Conservation (phyloP, 148 eudicot genomes). For the Rhododendron henanense region DNA sequence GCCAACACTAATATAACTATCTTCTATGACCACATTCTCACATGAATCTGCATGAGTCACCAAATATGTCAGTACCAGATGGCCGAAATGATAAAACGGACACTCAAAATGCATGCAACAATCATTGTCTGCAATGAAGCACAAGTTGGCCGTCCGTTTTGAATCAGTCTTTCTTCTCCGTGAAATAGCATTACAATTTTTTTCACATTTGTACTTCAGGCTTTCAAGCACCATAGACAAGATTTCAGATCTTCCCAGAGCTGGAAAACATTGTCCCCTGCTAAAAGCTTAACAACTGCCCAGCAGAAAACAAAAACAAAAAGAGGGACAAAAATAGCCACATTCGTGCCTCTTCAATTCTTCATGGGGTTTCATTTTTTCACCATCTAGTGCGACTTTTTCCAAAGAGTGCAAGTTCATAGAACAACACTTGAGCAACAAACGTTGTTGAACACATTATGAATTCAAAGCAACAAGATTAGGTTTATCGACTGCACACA, state of each 20-base stretch:
- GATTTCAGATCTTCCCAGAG: not conserved
- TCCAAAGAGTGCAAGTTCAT: not conserved
- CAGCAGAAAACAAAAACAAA: not conserved
- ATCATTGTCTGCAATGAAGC: not conserved
- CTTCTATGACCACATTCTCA: slow-evolving; percentile 87
- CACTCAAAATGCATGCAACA: not conserved
- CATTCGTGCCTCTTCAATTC: not conserved
- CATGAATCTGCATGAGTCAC: slow-evolving; percentile 67
- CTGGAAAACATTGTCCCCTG: not conserved
- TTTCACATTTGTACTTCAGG: not conserved
- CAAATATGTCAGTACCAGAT: not conserved
- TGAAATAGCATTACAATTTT: not conserved
- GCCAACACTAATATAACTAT: slow-evolving; percentile 82
- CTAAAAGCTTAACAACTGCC: not conserved
- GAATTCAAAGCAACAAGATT: not conserved
- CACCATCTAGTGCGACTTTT: not conserved
- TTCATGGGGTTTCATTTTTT: not conserved
- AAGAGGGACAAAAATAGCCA: not conserved
- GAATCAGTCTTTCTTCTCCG: not conserved
- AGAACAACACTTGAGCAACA: not conserved
- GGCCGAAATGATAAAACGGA: not conserved
- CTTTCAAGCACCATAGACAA: not conserved
- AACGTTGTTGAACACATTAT: not conserved
- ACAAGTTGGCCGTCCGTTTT: not conserved
- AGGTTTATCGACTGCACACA: not conserved